These are phyloP conservation scores for Starmerella roubikii DNA, from an alignment of 805 yeast species.

Conservation along the genomic window DNA sequence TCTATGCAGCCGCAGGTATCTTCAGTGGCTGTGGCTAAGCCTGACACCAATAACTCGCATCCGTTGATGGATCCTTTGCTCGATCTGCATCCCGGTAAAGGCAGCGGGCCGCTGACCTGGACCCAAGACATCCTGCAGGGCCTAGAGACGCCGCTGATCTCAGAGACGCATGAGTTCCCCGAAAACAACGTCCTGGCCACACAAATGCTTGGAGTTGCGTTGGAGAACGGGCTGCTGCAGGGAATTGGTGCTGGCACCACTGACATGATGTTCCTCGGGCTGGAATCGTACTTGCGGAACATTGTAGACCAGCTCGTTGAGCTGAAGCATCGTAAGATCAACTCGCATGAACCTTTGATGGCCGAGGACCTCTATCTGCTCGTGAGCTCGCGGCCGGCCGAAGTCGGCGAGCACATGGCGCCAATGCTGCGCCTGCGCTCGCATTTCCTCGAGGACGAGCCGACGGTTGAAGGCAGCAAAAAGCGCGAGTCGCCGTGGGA, in stretches of 20 bases:
- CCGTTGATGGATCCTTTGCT: conserved; percentile 12
- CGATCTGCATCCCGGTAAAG: conserved; percentile 22
- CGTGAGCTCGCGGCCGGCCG: conserved; percentile 25
- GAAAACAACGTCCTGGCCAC: conserved; percentile 56
- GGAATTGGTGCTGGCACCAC: conserved; percentile 61
- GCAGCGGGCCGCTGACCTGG: conserved; percentile 41
- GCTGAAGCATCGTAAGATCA: conserved; percentile 21
- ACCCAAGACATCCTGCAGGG: conserved; percentile 86
- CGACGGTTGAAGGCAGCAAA: conserved; percentile 2
- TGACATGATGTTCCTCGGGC: conserved; percentile 66
- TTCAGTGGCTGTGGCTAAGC: background rate
- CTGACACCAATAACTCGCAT: background rate
- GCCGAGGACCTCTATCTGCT: conserved; percentile 27
- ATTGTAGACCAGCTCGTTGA: conserved; percentile 51
- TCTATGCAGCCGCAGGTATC: background rate
- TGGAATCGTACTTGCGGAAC: conserved; percentile 60
- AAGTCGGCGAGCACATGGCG: conserved; percentile 26
- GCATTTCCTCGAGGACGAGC: conserved; percentile 27
- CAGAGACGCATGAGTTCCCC: conserved; percentile 70
- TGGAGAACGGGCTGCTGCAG: conserved; percentile 83
- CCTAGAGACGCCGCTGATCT: conserved; percentile 62
- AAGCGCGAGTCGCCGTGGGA: conserved; percentile 4
- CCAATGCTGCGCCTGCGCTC: conserved; percentile 27
- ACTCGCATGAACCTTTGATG: conserved; percentile 24
- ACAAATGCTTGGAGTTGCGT: conserved; percentile 64